These are phyloP conservation scores for Calonectria multiphialidica DNA, from an alignment of 2,329 filamentous ascomycete species.

Conservation along the genomic window DNA sequence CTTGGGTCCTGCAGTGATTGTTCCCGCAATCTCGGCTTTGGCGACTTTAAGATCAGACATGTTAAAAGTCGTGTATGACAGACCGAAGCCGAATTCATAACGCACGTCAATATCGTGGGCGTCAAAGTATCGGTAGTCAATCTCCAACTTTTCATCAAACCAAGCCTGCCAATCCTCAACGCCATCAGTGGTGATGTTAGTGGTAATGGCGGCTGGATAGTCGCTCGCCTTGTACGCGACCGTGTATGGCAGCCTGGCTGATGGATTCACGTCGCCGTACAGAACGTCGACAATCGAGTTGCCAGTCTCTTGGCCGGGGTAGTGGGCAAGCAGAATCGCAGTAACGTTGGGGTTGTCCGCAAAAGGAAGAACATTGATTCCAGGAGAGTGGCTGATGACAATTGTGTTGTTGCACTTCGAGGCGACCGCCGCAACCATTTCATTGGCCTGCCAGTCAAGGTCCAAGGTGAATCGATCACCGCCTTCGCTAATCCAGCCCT, in stretches of 20 bases:
- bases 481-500: constrained; percentile 75
- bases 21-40: too few species aligned
- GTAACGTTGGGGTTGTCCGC: constrained; percentile 75
- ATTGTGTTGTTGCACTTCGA: constrained; percentile 73
- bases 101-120: constrained; percentile 67
- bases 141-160: constrained; percentile 74
- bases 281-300: too few species aligned
- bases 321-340: constrained; percentile 75
- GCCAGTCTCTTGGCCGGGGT: constrained; percentile 79
- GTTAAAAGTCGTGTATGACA: constrained; percentile 75
- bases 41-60: constrained; percentile 52
- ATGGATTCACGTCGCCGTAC: constrained; percentile 74
- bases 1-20: constrained; percentile 46
- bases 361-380: constrained; percentile 76
- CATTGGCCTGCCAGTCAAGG: constrained; percentile 71
- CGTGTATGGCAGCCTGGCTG: constrained; percentile 78
- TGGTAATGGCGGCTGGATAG: constrained; percentile 56
- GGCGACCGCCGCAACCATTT: constrained; percentile 72
- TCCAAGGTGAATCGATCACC: constrained; percentile 66
- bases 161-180: constrained; percentile 56
- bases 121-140: constrained; percentile 77
- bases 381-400: constrained; percentile 77
- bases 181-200: constrained; percentile 51
- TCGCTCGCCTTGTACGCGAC: constrained; percentile 67
- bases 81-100: constrained; percentile 77